Evolutionary conservation across 148 eudicot genomes (phyloP).

Genomic region (Rhododendron henanense): DNA sequence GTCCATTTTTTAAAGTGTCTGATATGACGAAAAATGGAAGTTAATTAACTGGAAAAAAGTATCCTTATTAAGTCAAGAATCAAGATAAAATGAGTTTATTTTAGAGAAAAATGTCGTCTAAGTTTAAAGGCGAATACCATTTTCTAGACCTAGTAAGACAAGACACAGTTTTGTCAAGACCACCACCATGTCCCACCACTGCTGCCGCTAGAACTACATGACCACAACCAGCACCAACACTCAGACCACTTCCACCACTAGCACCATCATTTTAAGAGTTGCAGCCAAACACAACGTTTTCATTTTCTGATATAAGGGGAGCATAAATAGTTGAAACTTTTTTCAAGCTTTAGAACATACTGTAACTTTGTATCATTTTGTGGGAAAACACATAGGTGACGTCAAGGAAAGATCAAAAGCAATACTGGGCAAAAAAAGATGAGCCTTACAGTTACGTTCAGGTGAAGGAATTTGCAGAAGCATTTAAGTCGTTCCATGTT

Average conservation of each 20-base stretch:
- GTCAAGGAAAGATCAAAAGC: conserved; percentile 83
- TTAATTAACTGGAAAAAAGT: neutral
- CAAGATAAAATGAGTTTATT: no score
- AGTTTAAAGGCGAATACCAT: no score
- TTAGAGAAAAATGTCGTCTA: no score
- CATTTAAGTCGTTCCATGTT: conserved; percentile 69
- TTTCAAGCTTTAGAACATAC: neutral
- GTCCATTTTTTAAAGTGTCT: neutral
- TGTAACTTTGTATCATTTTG: neutral
- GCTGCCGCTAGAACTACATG: neutral
- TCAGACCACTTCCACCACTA: neutral
- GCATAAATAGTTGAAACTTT: neutral
- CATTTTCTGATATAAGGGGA: neutral
- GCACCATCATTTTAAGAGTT: neutral
- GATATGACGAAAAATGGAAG: neutral
- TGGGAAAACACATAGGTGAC: conserved; percentile 50
- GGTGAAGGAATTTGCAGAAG: conserved; percentile 60
- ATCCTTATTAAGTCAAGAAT: neutral
- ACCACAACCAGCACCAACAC: neutral
- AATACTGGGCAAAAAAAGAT: conserved; percentile 59
- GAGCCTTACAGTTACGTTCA: conserved; percentile 56
- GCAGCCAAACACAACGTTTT: neutral
- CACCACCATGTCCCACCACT: neutral
- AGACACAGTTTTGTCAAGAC: neutral
- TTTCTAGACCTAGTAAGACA: neutral